A percentile compares a stretch with the other conserved stretches of the same genome.
These are phyloP conservation scores for Suillus discolor DNA, from an alignment of 768 basidiomycete genomes.

Conservation along the genomic window DNA sequence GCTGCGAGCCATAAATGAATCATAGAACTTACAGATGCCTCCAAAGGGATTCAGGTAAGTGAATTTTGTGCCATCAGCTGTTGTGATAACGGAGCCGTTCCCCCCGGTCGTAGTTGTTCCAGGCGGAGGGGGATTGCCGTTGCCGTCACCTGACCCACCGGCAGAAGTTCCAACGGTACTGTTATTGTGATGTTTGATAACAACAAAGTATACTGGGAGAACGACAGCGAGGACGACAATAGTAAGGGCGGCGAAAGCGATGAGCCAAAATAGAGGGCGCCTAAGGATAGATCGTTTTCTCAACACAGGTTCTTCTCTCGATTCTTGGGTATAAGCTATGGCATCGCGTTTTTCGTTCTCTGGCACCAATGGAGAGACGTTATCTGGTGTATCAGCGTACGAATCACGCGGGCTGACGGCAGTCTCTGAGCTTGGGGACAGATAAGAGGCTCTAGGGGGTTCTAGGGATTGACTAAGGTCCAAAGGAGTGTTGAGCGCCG, in stretches of 20 bases:
- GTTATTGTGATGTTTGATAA: conserved; percentile 26
- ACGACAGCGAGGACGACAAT: conserved; percentile 39
- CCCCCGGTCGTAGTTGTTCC: conserved; percentile 47
- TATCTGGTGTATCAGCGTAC: conserved; percentile 20
- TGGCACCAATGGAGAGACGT: conserved; percentile 28
- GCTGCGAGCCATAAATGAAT: conserved; percentile 3
- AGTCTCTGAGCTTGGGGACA: conserved; percentile 24
- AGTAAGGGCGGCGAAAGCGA: conserved; percentile 30
- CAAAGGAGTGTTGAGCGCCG: conserved; percentile 15
- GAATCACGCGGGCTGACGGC: conserved; percentile 26
- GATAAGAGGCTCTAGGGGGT: conserved; percentile 30
- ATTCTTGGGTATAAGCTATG: conserved; percentile 11
- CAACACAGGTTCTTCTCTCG: background rate
- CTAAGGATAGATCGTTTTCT: conserved; percentile 21
- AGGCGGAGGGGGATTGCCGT: conserved; percentile 14
- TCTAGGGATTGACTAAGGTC: conserved; percentile 8
- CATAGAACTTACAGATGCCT: conserved; percentile 59
- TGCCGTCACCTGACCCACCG: conserved; percentile 13
- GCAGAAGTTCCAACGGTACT: conserved; percentile 1
- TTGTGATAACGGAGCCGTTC: conserved; percentile 67
- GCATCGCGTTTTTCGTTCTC: conserved; percentile 19
- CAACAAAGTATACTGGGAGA: conserved; percentile 42
- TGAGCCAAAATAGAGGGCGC: conserved; percentile 30
- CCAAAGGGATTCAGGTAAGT: conserved; percentile 79
- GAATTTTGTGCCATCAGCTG: conserved; percentile 71